Conservation (phyloP, 169 alveolate species). For the Theileria equi region DNA sequence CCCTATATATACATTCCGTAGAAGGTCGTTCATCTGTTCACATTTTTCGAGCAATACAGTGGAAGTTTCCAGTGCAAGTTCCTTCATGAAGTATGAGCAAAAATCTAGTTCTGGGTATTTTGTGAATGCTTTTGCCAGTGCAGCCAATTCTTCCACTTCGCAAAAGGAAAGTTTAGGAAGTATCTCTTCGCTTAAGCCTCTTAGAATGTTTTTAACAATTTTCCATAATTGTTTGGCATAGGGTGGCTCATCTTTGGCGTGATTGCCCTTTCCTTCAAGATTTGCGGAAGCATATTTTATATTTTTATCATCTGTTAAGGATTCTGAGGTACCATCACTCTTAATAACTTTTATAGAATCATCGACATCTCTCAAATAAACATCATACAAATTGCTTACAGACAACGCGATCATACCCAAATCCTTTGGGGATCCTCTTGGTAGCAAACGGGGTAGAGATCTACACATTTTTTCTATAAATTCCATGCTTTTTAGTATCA, state of each 20-base stretch:
- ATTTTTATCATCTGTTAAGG: background rate
- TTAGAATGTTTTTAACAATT: slow-evolving; percentile 9
- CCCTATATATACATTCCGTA: slow-evolving; percentile 13
- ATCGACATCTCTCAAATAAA: slow-evolving; percentile 19
- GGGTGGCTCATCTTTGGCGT: background rate
- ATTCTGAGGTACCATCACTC: background rate
- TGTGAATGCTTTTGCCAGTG: slow-evolving; percentile 40
- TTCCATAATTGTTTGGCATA: background rate
- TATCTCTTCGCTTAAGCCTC: slow-evolving; percentile 10
- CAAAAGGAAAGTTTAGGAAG: slow-evolving; percentile 48
- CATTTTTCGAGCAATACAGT: slow-evolving; percentile 34
- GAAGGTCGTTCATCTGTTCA: slow-evolving; percentile 27
- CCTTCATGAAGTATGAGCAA: slow-evolving; percentile 27
- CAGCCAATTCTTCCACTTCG: slow-evolving; percentile 51
- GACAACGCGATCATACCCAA: slow-evolving; percentile 62
- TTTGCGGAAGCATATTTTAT: background rate
- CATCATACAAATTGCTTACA: slow-evolving; percentile 31
- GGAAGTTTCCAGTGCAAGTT: slow-evolving; percentile 39
- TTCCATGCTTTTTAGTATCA: slow-evolving; percentile 16
- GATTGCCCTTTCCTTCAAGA: background rate
- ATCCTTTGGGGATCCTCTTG: slow-evolving; percentile 50
- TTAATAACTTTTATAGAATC: background rate
- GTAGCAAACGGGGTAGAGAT: slow-evolving; percentile 12
- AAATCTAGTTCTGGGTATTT: slow-evolving; percentile 17
- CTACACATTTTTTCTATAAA: slow-evolving; percentile 11